A percentile compares a stretch with the other conserved stretches of the same genome.
Evolutionary conservation across 2,329 filamentous ascomycete species (phyloP).

Genomic region (Trichoderma sp.): DNA sequence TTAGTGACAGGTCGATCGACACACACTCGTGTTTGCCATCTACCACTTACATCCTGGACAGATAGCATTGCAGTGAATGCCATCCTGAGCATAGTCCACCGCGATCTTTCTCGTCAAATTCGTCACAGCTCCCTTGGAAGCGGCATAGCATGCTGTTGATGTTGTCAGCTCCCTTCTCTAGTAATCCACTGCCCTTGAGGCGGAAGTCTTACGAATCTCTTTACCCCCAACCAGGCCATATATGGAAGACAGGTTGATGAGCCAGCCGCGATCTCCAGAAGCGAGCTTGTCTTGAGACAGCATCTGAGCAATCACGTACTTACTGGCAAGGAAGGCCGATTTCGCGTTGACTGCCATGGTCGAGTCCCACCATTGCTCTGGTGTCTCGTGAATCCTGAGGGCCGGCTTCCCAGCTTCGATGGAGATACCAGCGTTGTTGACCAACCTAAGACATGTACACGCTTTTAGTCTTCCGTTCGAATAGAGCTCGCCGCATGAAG

Average conservation of each 20-base stretch:
- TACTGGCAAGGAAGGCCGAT: slow-evolving; percentile 47
- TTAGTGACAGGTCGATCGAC: not conserved
- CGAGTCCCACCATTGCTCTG: slow-evolving; percentile 49
- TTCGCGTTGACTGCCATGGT: slow-evolving; percentile 45
- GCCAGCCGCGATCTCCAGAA: slow-evolving; percentile 50
- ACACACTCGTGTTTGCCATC: not conserved
- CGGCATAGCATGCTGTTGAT: slow-evolving; percentile 45
- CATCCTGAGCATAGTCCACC: slow-evolving; percentile 50
- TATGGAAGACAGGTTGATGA: slow-evolving; percentile 53
- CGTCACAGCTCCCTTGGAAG: slow-evolving; percentile 54
- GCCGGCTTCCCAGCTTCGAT: slow-evolving; percentile 41
- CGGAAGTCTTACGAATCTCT: slow-evolving; percentile 33
- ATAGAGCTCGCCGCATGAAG: too few species aligned
- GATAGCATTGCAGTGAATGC: slow-evolving; percentile 57
- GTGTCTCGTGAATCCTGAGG: slow-evolving; percentile 48
- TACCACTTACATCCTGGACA: slow-evolving; percentile 50
- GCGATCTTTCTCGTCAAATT: slow-evolving; percentile 54
- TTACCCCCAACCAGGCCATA: slow-evolving; percentile 43
- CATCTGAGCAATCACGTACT: slow-evolving; percentile 53
- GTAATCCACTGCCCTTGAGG: not conserved
- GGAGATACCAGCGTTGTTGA: slow-evolving; percentile 50
- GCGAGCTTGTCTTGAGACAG: slow-evolving; percentile 47
- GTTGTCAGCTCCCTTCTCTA: not conserved
- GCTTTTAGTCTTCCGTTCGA: too few species aligned
- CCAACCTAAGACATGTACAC: slow-evolving; percentile 38